phyloP scores from a whole-genome alignment of 768 basidiomycete genomes.

The Mrakia hoshinonis region DNA sequence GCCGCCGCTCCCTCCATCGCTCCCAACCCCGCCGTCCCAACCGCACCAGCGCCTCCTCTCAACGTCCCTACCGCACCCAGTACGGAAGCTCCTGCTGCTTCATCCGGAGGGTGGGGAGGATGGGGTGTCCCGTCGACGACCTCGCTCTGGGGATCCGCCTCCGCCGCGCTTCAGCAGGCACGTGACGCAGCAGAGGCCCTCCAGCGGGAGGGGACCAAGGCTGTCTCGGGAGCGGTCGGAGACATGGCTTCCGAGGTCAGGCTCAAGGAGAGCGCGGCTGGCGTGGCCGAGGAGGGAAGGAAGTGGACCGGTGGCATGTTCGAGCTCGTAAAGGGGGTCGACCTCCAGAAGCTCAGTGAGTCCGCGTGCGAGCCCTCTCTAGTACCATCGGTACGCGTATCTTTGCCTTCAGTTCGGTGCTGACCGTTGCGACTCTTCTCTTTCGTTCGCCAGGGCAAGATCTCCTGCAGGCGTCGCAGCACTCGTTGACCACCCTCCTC shows the following conservation, averaged over 20 bases:
- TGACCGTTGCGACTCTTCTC: neutral
- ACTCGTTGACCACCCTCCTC: slow-evolving; percentile 80
- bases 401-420: neutral
- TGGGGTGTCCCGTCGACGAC: slow-evolving; percentile 17
- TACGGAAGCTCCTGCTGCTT: neutral
- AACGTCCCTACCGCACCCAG: slow-evolving; percentile 19
- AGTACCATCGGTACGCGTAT: neutral
- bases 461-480: slow-evolving; percentile 75
- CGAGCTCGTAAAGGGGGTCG: slow-evolving; percentile 23
- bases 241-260: slow-evolving; percentile 18
- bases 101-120: neutral
- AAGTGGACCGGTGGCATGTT: slow-evolving; percentile 5
- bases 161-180: slow-evolving; percentile 10
- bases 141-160: slow-evolving; percentile 26
- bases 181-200: slow-evolving; percentile 15
- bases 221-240: slow-evolving; percentile 8
- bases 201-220: slow-evolving; percentile 6
- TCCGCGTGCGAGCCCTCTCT: too few relatives aligned
- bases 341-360: slow-evolving; percentile 25
- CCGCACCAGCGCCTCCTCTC: slow-evolving; percentile 6
- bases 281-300: slow-evolving; percentile 7
- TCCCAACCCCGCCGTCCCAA: neutral
- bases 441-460: slow-evolving; percentile 58
- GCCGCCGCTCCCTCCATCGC: slow-evolving; percentile 2
- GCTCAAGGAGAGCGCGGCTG: neutral